A percentile compares a stretch with the other conserved stretches of the same genome.
phyloP scores from a whole-genome alignment of 1,139 yeast species.

The Pneumocystis carinii region DNA sequence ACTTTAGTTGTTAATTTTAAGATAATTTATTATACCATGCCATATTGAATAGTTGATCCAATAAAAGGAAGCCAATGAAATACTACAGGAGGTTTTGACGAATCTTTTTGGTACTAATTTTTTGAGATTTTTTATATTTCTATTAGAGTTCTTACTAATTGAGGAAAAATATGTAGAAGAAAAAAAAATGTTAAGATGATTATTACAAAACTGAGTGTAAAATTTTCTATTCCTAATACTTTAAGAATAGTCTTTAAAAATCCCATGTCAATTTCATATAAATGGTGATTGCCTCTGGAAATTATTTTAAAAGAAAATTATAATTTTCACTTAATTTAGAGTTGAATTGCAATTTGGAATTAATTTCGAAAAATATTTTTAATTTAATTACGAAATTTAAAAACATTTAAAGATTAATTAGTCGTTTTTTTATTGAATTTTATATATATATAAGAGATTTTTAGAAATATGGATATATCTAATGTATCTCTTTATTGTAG shows the following conservation, averaged over 20 bases:
- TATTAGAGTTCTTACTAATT: neutral
- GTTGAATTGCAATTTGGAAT: neutral
- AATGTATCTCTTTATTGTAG: constrained; percentile 46
- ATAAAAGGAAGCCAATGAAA: constrained; percentile 93
- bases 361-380: neutral
- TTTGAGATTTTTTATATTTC: neutral
- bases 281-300: neutral
- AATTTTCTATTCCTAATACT: neutral
- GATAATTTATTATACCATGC: constrained; percentile 82
- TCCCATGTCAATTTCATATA: neutral
- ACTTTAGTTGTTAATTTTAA: constrained; percentile 46
- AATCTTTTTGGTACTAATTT: constrained; percentile 9
- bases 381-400: neutral
- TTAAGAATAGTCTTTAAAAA: neutral
- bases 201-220: neutral
- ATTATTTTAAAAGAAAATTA: neutral
- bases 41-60: constrained; percentile 78
- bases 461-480: constrained; percentile 17
- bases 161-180: neutral
- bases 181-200: neutral
- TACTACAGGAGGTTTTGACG: constrained; percentile 71
- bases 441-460: neutral
- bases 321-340: neutral
- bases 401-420: neutral
- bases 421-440: neutral